Conservation (phyloP, 2,329 filamentous ascomycete genomes). For the Aspergillus udagawae region DNA sequence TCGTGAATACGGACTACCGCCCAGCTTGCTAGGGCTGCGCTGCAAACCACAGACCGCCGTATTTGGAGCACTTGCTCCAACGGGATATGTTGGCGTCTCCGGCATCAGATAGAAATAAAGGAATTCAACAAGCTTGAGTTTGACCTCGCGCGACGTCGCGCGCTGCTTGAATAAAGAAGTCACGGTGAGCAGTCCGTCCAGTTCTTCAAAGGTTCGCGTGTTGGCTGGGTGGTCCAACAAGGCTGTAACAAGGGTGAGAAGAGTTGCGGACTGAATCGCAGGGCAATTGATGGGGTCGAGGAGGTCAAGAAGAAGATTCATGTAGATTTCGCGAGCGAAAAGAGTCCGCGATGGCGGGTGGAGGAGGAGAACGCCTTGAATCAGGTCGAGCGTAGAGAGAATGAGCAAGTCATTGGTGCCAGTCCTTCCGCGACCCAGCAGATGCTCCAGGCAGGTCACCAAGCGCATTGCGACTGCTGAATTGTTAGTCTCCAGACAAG, state of each 20-base stretch:
- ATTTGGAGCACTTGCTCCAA: conserved; percentile 32
- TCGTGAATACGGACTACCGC: conserved; percentile 52
- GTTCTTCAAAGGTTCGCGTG: conserved; percentile 83
- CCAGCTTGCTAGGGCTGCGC: conserved; percentile 66
- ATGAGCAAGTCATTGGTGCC: conserved; percentile 86
- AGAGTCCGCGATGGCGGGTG: conserved; percentile 85
- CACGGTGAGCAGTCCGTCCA: conserved; percentile 86
- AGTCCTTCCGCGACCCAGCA: conserved; percentile 76
- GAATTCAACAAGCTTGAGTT: conserved; percentile 94
- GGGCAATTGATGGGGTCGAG: conserved; percentile 90
- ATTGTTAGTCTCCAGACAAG: conserved; percentile 1
- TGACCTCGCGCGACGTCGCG: conserved; percentile 80
- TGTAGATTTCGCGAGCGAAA: conserved; percentile 84
- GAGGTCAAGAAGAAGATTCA: conserved; percentile 94
- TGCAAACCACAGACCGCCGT: conserved; percentile 51
- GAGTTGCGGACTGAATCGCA: conserved; percentile 82
- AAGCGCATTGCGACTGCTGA: conserved; percentile 70
- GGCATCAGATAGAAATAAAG: conserved; percentile 99
- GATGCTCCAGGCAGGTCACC: conserved; percentile 77
- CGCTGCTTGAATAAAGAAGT: conserved; percentile 91
- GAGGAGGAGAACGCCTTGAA: conserved; percentile 81
- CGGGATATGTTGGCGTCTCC: conserved; percentile 55
- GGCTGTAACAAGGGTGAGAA: conserved; percentile 84
- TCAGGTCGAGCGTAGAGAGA: conserved; percentile 78
- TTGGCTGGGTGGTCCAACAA: conserved; percentile 83